These are phyloP conservation scores for Salix exigua DNA, from an alignment of 345 rosid species.

Conservation along the genomic window DNA sequence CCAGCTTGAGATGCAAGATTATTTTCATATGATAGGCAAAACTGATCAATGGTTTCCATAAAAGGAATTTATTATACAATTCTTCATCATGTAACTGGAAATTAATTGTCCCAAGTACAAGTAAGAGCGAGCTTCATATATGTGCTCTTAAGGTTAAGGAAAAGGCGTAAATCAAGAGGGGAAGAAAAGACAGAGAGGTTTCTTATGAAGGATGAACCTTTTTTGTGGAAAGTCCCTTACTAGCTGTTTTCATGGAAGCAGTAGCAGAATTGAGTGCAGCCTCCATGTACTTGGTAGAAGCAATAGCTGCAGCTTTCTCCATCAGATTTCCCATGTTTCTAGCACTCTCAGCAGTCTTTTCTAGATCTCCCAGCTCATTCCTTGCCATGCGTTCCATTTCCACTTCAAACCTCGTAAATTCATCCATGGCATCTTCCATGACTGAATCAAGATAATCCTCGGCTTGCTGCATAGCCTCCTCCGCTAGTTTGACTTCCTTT, in stretches of 20 bases:
- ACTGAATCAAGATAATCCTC: conserved; percentile 61
- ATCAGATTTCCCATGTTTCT: conserved; percentile 50
- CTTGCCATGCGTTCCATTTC: conserved; percentile 59
- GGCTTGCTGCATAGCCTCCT: conserved; percentile 42
- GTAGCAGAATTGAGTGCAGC: conserved; percentile 77
- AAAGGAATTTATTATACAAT: not conserved
- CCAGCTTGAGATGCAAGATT: not conserved
- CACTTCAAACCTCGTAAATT: conserved; percentile 57
- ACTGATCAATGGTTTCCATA: too few relatives aligned
- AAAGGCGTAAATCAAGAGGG: not conserved
- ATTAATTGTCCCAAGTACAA: not conserved
- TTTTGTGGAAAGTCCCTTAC: conserved; percentile 51
- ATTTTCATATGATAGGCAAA: not conserved
- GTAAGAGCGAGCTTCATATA: not conserved
- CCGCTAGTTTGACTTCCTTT: conserved; percentile 44
- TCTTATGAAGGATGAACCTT: conserved; percentile 74
- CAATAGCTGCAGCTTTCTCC: conserved; percentile 60
- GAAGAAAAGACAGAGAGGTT: not conserved
- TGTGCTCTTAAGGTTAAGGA: not conserved
- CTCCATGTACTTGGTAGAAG: conserved; percentile 66
- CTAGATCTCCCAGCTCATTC: conserved; percentile 40
- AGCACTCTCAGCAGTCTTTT: conserved; percentile 56
- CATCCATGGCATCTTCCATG: conserved; percentile 78
- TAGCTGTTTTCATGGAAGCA: conserved; percentile 75
- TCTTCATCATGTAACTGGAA: not conserved